These are phyloP conservation scores for Cladosporium sp. DNA, from an alignment of 2,329 filamentous ascomycete species.

Conservation along the genomic window DNA sequence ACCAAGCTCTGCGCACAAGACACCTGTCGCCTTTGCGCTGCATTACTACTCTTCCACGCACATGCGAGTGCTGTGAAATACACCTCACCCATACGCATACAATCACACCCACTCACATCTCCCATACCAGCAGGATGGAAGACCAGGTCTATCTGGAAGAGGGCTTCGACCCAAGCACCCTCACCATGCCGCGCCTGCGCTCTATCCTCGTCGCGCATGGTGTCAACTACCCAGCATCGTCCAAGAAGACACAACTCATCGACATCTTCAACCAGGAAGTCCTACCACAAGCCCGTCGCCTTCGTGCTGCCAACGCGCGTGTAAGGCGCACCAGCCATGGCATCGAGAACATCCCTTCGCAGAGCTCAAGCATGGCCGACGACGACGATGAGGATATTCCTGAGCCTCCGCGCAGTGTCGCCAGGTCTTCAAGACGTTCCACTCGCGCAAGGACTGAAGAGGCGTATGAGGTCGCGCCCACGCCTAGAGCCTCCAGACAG, in stretches of 20 bases:
- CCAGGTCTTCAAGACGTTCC: constrained; percentile 18
- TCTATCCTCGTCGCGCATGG: constrained; percentile 89
- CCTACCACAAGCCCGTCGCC: constrained; percentile 69
- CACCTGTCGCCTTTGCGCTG: constrained; percentile 1
- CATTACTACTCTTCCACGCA: background rate
- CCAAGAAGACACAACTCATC: constrained; percentile 87
- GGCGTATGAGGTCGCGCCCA: constrained; percentile 30
- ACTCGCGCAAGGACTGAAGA: constrained; percentile 36
- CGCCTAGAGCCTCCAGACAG: constrained; percentile 26
- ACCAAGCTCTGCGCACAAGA: background rate
- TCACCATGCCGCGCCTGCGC: constrained; percentile 84
- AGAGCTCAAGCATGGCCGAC: constrained; percentile 56
- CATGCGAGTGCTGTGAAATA: background rate
- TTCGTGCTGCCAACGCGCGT: constrained; percentile 69
- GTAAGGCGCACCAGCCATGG: constrained; percentile 85
- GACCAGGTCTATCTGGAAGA: constrained; percentile 81
- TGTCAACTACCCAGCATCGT: constrained; percentile 76
- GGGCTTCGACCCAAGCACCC: constrained; percentile 75
- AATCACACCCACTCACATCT: background rate
- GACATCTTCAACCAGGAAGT: constrained; percentile 78
- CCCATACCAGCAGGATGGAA: constrained; percentile 32
- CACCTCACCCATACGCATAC: background rate
- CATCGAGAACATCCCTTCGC: constrained; percentile 67
- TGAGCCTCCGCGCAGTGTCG: constrained; percentile 26
- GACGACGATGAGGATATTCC: constrained; percentile 50